Evolutionary conservation across 768 basidiomycete species (phyloP), one percentile per base, ranked within the genome.

Genomic region (Macrolepiota fuliginosa): DNA sequence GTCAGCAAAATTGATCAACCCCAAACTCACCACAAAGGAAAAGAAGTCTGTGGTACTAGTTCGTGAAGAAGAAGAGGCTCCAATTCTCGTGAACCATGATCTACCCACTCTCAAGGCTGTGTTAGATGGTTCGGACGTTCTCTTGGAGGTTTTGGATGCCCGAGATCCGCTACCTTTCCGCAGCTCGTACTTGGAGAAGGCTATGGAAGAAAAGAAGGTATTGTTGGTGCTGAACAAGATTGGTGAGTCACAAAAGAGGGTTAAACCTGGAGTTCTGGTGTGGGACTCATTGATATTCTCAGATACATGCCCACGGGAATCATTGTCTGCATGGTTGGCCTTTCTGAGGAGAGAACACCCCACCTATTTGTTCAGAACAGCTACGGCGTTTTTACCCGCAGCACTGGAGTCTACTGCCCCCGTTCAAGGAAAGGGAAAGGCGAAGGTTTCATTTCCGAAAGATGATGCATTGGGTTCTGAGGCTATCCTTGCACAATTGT

Each of bases 201-300:
- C 76, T 19, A 72, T 73, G 37, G 76, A 70, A 19, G 62, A 82
- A 72, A 62, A 79, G 73, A 71, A 73, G 57, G 17, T 89, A 12
- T 66, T 89, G 19, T 73, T 94, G n/a, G 78, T 96, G 17, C 72
- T 97, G 57, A 96, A 90, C 73, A 97, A 97, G 78, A 89, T 89
- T 65, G 94, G 94, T 92, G 66, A 61, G 88, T 79, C n/a, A 22
- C 52, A 46, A 19, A 24, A 6, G 13, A 50, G 35, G 32, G 3
- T 52, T 17, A n/a, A 17, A 39, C 27, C 39, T 24, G 19, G 35
- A 37, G 19, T 32, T 12, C 15, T 54, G n/a, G n/a, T 19, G 15
- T 11, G 24, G 25, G 6, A 32, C 17, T 27, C 10, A 25, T 37
- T 56, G 24, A 56, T 37, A 13, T 17, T 58, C 39, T 32, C 2